Conservation (phyloP, 129 eudicot species). For the Flaveria trinervia region DNA sequence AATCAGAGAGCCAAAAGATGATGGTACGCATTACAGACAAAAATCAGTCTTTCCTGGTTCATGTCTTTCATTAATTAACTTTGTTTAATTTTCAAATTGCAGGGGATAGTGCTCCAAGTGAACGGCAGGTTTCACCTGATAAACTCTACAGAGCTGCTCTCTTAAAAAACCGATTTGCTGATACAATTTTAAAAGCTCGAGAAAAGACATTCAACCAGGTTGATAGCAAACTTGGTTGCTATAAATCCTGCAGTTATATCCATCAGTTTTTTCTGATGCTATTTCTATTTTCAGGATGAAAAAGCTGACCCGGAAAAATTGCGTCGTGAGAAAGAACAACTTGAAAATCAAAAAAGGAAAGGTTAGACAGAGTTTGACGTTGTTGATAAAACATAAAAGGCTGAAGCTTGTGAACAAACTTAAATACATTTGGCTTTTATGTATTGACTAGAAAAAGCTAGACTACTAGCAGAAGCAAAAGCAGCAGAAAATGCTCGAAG, state of each 20-base stretch:
- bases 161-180: conserved; percentile 71
- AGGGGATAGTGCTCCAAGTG: conserved; percentile 79
- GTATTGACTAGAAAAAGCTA: conserved; percentile 58
- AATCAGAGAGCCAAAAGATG: conserved; percentile 64
- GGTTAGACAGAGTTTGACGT: conserved; percentile 42
- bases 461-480: conserved; percentile 84
- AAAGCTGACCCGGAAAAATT: conserved; percentile 77
- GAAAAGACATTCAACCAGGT: conserved; percentile 81
- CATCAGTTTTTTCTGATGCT: conserved; percentile 10
- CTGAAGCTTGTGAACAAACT: conserved; percentile 3
- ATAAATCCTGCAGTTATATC: background rate
- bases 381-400: background rate
- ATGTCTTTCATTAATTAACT: conserved; percentile 30
- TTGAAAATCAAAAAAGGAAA: conserved; percentile 62
- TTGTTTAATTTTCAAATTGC: conserved; percentile 14
- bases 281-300: conserved; percentile 47
- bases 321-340: conserved; percentile 66
- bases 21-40: conserved; percentile 50
- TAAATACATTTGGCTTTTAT: background rate
- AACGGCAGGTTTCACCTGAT: conserved; percentile 78
- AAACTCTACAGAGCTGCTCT: conserved; percentile 84
- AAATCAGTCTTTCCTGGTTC: background rate
- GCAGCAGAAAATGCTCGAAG: conserved; percentile 84
- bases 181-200: conserved; percentile 85
- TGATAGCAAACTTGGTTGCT: conserved; percentile 19